phyloP scores from a whole-genome alignment of 2,329 filamentous ascomycete genomes.

The Botryotinia globosa region DNA sequence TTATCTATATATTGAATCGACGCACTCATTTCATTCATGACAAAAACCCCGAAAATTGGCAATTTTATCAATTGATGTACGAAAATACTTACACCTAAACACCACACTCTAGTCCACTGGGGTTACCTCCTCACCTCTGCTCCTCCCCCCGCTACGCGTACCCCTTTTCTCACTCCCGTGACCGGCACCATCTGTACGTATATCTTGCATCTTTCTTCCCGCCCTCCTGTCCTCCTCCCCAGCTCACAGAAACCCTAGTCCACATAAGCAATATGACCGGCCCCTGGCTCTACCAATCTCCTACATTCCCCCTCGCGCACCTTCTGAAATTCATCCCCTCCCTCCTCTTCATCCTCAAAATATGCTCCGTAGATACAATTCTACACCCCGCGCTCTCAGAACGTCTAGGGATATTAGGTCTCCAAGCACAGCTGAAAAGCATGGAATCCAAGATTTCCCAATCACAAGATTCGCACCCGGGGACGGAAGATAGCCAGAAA shows the following conservation, averaged over 20 bases:
- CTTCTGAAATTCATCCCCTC: conserved; percentile 3
- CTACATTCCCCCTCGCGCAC: background rate
- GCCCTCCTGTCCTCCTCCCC: background rate
- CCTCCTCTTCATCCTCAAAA: conserved; percentile 12
- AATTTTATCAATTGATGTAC: background rate
- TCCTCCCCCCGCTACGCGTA: background rate
- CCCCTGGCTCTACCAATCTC: conserved; percentile 4
- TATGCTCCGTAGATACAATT: background rate
- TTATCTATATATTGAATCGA: background rate
- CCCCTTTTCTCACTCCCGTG: conserved; percentile 6
- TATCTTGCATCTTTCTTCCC: background rate
- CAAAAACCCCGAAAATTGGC: background rate
- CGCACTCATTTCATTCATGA: background rate
- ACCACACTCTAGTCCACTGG: background rate
- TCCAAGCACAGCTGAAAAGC: background rate
- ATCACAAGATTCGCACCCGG: background rate
- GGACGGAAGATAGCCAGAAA: background rate
- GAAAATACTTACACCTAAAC: background rate
- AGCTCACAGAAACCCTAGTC: background rate
- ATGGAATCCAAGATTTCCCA: background rate
- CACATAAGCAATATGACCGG: background rate
- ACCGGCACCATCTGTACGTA: conserved; percentile 2
- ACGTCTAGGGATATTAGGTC: background rate
- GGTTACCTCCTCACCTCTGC: background rate
- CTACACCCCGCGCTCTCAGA: background rate